Evolutionary conservation across 768 basidiomycete genomes (phyloP), one percentile per base, ranked within the genome.

Genomic region (Pleurotus tuoliensis): DNA sequence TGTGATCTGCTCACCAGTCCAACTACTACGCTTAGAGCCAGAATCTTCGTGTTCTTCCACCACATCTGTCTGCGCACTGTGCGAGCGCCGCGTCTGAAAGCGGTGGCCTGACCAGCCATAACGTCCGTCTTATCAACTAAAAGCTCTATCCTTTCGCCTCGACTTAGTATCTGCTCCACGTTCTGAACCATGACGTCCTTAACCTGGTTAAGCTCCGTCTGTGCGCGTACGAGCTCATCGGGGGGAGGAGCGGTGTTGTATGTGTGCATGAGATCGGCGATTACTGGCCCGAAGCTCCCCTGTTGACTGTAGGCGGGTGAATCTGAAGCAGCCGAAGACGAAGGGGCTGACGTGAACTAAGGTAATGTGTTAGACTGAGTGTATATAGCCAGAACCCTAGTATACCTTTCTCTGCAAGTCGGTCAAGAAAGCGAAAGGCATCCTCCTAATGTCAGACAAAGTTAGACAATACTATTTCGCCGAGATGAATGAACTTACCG

Each of bases 151-250:
- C 97, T 81, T 71, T 99, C 97, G 20, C 97, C 97, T 38, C 97
- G 81, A 53, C 84, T 88, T 41, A 99, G 82, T 60, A 98, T 96
- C 69, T 94, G 91, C 73, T 98, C 94, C 61, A 98, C 95, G 69
- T 98, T 98, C 71, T 98, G 92, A 50, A 98, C 95, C 94, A 97
- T 96, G 72, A 97, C 92, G 64, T 94, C 88, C 69, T 97, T 98
- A 47, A 97, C 91, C 62, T 92, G 90, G 58, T 85, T 84, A 41
- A 94, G 79, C 69, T 98, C 94, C 4, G 82, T 81, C 67, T 94
- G 94, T 4, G 96, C 96, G 59, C 92, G 90, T 16, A 87, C 76
- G 56, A 98, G 83, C 59, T 95, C 93, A 68, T 99, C 97, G 6
- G 79, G 71, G 38, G 92, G 94, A 13, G 95, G 94, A 7, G 84